Base-by-base conservation (phyloP, 495 filamentous ascomycete genomes). In the Penicillium salamii region DNA sequence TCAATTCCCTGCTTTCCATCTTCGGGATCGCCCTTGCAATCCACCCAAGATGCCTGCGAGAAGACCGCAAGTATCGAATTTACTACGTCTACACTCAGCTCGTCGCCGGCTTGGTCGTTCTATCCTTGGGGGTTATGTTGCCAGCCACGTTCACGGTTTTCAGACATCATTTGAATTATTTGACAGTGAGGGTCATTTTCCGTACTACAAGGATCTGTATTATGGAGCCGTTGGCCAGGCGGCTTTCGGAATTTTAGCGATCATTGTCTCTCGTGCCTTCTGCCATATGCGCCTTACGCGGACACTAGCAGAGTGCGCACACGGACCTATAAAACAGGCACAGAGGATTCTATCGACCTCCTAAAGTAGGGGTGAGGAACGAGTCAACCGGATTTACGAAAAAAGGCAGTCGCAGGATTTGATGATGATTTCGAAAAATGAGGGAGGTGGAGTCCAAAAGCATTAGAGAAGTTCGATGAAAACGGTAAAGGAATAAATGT, bases 151-250 rank as follows among this genome's bases (percentile, higher is more conserved):
- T 31, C 38, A n/a, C n/a, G n/a, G n/a, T n/a, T n/a, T n/a, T n/a
- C n/a, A n/a, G n/a, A n/a, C n/a, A n/a, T n/a, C n/a, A n/a, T n/a
- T n/a, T n/a, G n/a, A n/a, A n/a, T n/a, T n/a, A n/a, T n/a, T n/a
- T n/a, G n/a, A n/a, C n/a, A 42, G 18, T 28, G 21, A 14, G 4
- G 24, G 24, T 11, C 38, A 42, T n/a, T 32, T 34, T 36, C 47
- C 20, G 24, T 50, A 50, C 29, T 50, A 42, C 31, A 41, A 50
- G n/a, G 29, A 42, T 32, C 42, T 50, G 31, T 42, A 50, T 42
- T 50, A 50, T 42, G 21, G 47, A 31, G 20, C 47, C n/a, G 29
- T 40, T 17, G 15, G 38, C 26, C 13, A 31, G 15, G 47, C 47
- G 19, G 14, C 37, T 34, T 50, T 50, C 31, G 19, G 47, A 31